These are phyloP conservation scores for Colletotrichum incanum DNA, from an alignment of 2,329 filamentous ascomycete genomes.

Conservation along the genomic window DNA sequence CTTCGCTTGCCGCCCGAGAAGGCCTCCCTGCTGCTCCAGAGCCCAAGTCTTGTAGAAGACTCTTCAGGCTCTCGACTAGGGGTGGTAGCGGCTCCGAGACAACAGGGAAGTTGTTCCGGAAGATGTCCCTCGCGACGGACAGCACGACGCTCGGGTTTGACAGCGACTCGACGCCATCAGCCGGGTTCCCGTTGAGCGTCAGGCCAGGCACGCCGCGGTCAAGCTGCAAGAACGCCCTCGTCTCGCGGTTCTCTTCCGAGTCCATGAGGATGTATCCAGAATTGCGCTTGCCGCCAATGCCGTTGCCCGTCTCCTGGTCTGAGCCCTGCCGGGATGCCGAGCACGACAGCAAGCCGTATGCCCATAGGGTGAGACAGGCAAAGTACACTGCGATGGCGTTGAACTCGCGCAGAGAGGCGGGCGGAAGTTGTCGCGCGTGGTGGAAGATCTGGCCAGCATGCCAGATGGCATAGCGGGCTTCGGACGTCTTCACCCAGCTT, in stretches of 20 bases:
- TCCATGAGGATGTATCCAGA: constrained; percentile 33
- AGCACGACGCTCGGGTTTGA: constrained; percentile 34
- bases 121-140: constrained; percentile 29
- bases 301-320: constrained; percentile 14
- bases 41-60: constrained; percentile 34
- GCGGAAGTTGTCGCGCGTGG: constrained; percentile 41
- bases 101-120: constrained; percentile 37
- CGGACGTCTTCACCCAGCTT: constrained; percentile 54
- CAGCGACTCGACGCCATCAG: constrained; percentile 30
- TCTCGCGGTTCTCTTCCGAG: constrained; percentile 40
- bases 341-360: constrained; percentile 42
- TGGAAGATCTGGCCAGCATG: constrained; percentile 51
- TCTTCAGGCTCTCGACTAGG: constrained; percentile 34
- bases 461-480: constrained; percentile 52
- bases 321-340: constrained; percentile 24
- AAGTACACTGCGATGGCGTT: constrained; percentile 50
- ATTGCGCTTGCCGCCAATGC: neutral
- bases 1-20: constrained; percentile 33
- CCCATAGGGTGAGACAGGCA: constrained; percentile 50
- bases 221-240: constrained; percentile 38
- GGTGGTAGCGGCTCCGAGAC: constrained; percentile 39
- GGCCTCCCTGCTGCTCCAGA: constrained; percentile 35
- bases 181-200: constrained; percentile 37
- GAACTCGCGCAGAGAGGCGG: constrained; percentile 45
- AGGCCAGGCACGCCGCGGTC: constrained; percentile 37